Conservation (phyloP, 805 yeast species). For the Priceomyces castillae region DNA sequence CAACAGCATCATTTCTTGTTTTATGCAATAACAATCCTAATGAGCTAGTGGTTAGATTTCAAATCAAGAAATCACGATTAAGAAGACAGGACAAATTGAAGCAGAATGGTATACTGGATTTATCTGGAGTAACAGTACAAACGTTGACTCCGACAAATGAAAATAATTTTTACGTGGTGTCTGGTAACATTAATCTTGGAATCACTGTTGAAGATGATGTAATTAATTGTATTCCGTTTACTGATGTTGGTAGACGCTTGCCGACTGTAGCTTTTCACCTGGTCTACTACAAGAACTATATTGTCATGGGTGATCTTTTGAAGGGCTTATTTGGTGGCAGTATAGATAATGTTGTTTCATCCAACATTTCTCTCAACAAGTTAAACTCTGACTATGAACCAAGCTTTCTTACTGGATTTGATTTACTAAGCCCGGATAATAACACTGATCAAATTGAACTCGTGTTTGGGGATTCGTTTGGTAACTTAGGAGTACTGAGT, state of each 20-base stretch:
- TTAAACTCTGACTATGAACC: conserved; percentile 8
- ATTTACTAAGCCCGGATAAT: conserved; percentile 2
- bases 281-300: background rate
- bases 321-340: conserved; percentile 13
- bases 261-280: conserved; percentile 11
- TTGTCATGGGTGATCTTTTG: conserved; percentile 17
- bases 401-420: conserved; percentile 15
- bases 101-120: conserved; percentile 11
- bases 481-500: conserved; percentile 19
- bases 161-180: conserved; percentile 12
- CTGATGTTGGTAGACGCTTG: conserved; percentile 2
- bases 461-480: conserved; percentile 28
- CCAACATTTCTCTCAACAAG: conserved; percentile 2
- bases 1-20: conserved; percentile 11
- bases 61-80: conserved; percentile 10
- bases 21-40: conserved; percentile 12
- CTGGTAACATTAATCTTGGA: conserved; percentile 16
- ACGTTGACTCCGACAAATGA: conserved; percentile 14
- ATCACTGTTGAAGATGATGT: conserved; percentile 2
- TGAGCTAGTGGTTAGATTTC: conserved; percentile 11
- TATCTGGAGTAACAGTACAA: conserved; percentile 10
- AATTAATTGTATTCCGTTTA: background rate
- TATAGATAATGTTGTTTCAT: background rate
- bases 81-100: conserved; percentile 7
- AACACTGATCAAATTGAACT: conserved; percentile 3